Evolutionary conservation across 2,329 filamentous ascomycete species (phyloP), one percentile per base, ranked within the genome.

Genomic region (Curvularia hawaiiensis): DNA sequence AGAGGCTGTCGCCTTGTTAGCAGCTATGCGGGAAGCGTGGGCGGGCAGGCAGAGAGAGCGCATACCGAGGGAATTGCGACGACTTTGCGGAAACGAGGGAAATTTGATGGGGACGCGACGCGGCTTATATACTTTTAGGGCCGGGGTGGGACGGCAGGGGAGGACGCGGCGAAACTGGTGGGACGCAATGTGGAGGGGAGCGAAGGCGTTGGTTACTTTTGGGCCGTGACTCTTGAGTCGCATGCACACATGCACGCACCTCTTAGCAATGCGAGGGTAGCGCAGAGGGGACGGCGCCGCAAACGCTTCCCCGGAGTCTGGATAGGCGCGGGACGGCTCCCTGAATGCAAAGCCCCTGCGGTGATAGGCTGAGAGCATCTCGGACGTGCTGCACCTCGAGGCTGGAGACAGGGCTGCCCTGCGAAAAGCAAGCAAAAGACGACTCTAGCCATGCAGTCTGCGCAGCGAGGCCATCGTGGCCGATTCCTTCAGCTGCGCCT

Each of bases 11-110:
- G 58, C 55, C 18, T 45, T 39, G 64, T 75, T 69, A 75, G 71
- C 66, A 65, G 57, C 44, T 43, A 49, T 41, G 38, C 28, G 55
- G 49, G 55, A 41, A 52, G 65, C 44, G 44, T 58, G 61, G 57
- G 61, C 22, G 62, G 56, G 38, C 62, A 65, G 64, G 61, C 30
- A 31, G 30, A 63, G 58, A 61, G 61, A 63, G 66, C 63, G 66
- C 72, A 24, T 75, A 75, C 73, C 70, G 65, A 67, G 59, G 59
- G 50, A 52, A 45, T 56, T 60, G 64, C 65, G 65, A 64, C 56
- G 61, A 60, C 51, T 51, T 57, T 58, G 56, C 59, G 59, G 59
- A 63, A 54, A 64, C 51, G 54, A 65, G 40, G 43, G 50, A 28
- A 28, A 43, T 50, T 54, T 43, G 59, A 35, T 55, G 62, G 58